Base-by-base conservation (phyloP, 73 alveolate genomes). In the Blepharisma japonicum region DNA sequence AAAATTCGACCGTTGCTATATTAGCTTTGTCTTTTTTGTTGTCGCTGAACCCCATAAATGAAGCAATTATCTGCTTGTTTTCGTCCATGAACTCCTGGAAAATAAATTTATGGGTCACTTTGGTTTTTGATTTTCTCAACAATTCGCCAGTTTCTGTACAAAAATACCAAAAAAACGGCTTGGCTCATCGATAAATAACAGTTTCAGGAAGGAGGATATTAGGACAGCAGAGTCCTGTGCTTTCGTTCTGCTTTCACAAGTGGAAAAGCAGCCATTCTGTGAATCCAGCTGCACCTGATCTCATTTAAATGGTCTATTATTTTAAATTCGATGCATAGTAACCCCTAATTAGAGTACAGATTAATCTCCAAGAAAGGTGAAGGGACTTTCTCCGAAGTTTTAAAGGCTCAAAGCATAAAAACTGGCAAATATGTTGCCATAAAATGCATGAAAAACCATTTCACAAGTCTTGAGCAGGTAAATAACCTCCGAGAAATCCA, bases 141-240 rank as follows among this genome's bases (percentile, higher is more conserved):
- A 91, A 89, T 38, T 88, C 82, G 5, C 97, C 97, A 77, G 86
- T 86, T 21, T 81, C 79, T 21, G 88, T 82, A 66, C 96, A 89
- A 66, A 85, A 91, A 68, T 91, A 91, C 97, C 97, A 91, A 76
- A 91, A 91, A 68, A 89, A 91, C 27, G 97, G 97, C 71, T 91
- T 51, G 14, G 95, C 91, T 81, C 92, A 89, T 42, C 92, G 81
- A 71, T 89, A 91, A 6, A 91, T 89, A 0, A 91, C 83, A 50
- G 97, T 91, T 55, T 91, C 97, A 42, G 95, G 89, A 21, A 85
- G 77, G 50, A 85, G 81, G 7, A 85, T 81, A 6, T 82, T 80
- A 4, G 89, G 86, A 71, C 92, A 85, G 46, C 85, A 70, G 9
- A 46, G 51, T 48, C 77, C 72, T 25, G 92, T 85, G 46, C 81